Base-by-base conservation (phyloP, 1,139 yeast species). In the Suhomyces coccinellae region DNA sequence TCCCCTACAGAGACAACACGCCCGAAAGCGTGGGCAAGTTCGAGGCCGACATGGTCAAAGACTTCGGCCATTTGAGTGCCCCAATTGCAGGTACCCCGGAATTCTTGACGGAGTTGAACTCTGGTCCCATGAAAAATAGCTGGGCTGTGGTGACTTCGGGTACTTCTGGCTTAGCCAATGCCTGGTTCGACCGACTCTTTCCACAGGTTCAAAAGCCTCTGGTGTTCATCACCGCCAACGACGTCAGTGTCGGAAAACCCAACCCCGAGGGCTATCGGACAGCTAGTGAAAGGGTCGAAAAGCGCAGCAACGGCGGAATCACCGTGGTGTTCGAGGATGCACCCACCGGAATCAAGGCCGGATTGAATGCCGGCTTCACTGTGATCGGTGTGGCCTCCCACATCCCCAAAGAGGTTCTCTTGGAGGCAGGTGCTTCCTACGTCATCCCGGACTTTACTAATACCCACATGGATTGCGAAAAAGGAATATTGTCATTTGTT, bases 121-220 rank as follows among this genome's bases (percentile, higher is more conserved):
- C 43, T 8, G 44, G 45, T 1, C 26, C 26, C 10, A 36, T 40
- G 39, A 43, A 43, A 2, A 33, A 41, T 10, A 39, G 49, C 12
- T 58, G 62, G 63, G 62, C 58, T 0, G 54, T 59, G 15, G 56
- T 59, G 3, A 59, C 63, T 6, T 57, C 62, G 1, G 63, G 61
- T 4, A 58, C 62, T 6, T 27, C 40, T 2, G 44, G 45, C 2
- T 53, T 57, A 38, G 62, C 61, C 2, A 50, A 52, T 40, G 55
- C 55, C 4, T 58, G 62, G 62, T 55, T 53, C 29, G 50, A 44
- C 6, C 49, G 35, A 3, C 39, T 57, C 22, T 57, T 57, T 30
- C 27, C 44, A 6, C 24, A 30, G 8, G 24, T 48, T 10, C 31
- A 36, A 3, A 46, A 46, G 26, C 62, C 63, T 0, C 31, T 38